Percentiles rank a stretch among this genome's conserved stretches.
These are phyloP conservation scores for Penicillium chermesinum DNA, from an alignment of 495 filamentous ascomycete species.

Conservation along the genomic window DNA sequence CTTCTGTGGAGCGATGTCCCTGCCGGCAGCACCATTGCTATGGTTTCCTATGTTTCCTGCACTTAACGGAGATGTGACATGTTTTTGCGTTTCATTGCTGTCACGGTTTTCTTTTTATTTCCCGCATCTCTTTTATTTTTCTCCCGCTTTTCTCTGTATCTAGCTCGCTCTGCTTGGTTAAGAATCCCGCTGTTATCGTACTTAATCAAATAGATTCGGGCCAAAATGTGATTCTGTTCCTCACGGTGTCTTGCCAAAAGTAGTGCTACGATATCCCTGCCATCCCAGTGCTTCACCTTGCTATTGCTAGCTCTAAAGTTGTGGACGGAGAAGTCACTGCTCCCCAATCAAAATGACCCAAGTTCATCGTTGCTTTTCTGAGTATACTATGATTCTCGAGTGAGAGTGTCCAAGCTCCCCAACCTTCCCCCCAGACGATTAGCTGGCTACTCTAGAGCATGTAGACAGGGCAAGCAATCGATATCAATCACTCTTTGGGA, in stretches of 20 bases:
- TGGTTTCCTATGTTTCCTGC: constrained; percentile 40
- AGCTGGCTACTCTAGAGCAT: too few species aligned
- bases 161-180: constrained; percentile 41
- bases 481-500: too few species aligned
- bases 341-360: too few species aligned
- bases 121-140: constrained; percentile 22
- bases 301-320: too few species aligned
- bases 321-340: too few species aligned
- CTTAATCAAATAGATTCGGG: constrained; percentile 40
- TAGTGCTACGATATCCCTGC: too few species aligned
- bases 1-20: constrained; percentile 12
- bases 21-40: constrained; percentile 15
- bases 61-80: constrained; percentile 41
- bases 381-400: too few species aligned
- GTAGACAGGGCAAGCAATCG: too few species aligned
- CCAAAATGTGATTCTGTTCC: constrained; percentile 42
- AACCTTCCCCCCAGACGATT: too few species aligned
- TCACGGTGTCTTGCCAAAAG: constrained; percentile 28
- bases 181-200: constrained; percentile 34
- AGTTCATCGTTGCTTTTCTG: too few species aligned
- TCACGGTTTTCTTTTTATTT: constrained; percentile 38
- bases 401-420: too few species aligned
- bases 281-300: too few species aligned
- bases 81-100: constrained; percentile 40
- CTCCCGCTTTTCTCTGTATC: constrained; percentile 30